Conservation (phyloP, 768 basidiomycete species). For the Boletus pseudo-olivaceus region DNA sequence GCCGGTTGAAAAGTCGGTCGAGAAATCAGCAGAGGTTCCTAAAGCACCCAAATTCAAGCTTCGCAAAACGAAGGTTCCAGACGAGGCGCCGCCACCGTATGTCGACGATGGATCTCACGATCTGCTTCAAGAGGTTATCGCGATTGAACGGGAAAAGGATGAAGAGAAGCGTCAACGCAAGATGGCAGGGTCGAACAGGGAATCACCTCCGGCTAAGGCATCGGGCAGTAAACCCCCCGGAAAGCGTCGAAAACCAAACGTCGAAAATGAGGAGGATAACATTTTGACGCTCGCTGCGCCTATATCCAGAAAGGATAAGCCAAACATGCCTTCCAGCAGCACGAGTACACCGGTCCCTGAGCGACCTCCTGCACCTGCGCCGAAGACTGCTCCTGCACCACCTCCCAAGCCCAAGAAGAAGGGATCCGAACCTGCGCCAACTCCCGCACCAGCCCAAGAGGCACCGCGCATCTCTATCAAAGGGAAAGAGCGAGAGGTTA, state of each 20-base stretch:
- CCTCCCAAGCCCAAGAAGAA: constrained; percentile 45
- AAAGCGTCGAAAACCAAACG: constrained; percentile 56
- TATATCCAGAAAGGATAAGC: constrained; percentile 48
- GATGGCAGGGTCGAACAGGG: constrained; percentile 38
- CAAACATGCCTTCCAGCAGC: constrained; percentile 34
- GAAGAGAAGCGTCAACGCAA: constrained; percentile 50
- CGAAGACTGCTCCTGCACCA: constrained; percentile 24
- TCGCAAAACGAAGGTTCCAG: constrained; percentile 43
- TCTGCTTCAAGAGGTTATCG: constrained; percentile 75
- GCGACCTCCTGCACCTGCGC: constrained; percentile 23
- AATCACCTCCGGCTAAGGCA: constrained; percentile 36
- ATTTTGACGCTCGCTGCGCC: constrained; percentile 61
- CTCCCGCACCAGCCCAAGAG: constrained; percentile 18
- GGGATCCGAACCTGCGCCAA: constrained; percentile 24
- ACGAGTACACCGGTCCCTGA: constrained; percentile 41
- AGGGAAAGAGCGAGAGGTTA: constrained; percentile 70
- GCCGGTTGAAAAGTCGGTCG: constrained; percentile 19
- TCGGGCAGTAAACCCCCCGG: constrained; percentile 37
- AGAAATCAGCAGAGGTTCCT: constrained; percentile 31
- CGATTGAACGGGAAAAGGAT: constrained; percentile 67
- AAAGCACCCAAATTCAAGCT: constrained; percentile 38
- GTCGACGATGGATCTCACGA: constrained; percentile 82
- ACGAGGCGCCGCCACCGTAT: constrained; percentile 58
- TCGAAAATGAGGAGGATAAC: constrained; percentile 53
- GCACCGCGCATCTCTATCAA: constrained; percentile 49